phyloP scores from a whole-genome alignment of 176 grass and related monocot genomes.

The Thalia dealbata region DNA sequence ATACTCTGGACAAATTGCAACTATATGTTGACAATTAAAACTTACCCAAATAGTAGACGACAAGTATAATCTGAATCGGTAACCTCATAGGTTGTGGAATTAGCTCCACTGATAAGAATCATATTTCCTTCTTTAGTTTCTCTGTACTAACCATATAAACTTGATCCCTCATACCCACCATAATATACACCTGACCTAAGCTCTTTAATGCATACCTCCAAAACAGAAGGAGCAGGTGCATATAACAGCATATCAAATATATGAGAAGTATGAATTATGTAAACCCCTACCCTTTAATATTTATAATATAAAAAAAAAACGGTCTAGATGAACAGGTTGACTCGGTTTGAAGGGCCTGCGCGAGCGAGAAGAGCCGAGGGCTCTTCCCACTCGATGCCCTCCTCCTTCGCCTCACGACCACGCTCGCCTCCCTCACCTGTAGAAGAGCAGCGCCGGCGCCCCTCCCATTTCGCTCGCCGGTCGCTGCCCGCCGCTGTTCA shows the following conservation, averaged over 20 bases:
- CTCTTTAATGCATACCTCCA: conserved; percentile 57
- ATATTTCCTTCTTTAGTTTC: conserved; percentile 73
- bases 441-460: too few relatives aligned
- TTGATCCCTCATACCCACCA: conserved; percentile 89
- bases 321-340: too few relatives aligned
- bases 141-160: conserved; percentile 77
- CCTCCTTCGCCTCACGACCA: too few relatives aligned
- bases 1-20: neutral
- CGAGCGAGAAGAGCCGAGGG: too few relatives aligned
- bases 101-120: conserved; percentile 42
- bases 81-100: conserved; percentile 82
- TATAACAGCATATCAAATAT: conserved; percentile 10
- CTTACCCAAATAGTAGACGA: conserved; percentile 73
- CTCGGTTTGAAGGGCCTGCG: too few relatives aligned
- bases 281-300: too few relatives aligned
- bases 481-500: too few relatives aligned
- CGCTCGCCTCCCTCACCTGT: too few relatives aligned
- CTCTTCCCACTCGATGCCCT: too few relatives aligned
- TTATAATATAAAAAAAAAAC: too few relatives aligned
- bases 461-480: too few relatives aligned
- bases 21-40: conserved; percentile 21
- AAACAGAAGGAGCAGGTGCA: conserved; percentile 77
- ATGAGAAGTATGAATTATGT: conserved; percentile 12
- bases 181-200: conserved; percentile 58
- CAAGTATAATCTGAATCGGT: conserved; percentile 81